Evolutionary conservation across 2,329 filamentous ascomycete genomes (phyloP).

Genomic region (Ceratocystis harringtonii): DNA sequence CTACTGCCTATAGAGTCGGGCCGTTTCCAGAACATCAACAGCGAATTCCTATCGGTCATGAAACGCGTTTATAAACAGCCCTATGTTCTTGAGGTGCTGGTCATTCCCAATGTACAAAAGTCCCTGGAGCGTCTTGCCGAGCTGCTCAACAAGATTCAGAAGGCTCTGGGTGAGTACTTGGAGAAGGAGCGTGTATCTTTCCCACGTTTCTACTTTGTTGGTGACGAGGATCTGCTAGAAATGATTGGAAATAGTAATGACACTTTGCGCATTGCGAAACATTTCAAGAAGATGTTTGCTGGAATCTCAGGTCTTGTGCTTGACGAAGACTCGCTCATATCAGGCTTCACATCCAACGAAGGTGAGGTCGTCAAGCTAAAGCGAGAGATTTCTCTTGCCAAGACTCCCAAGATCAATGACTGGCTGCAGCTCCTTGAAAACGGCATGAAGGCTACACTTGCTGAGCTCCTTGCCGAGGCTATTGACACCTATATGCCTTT

Average conservation of each 20-base stretch:
- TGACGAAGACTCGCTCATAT: conserved; percentile 78
- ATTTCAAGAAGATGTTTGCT: conserved; percentile 99
- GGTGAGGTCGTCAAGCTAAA: conserved; percentile 77
- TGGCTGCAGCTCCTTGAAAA: conserved; percentile 89
- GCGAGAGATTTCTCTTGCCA: conserved; percentile 79
- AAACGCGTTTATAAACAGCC: conserved; percentile 98
- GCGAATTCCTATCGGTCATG: conserved; percentile 97
- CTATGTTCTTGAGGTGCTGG: conserved; percentile 87
- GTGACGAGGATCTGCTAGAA: conserved; percentile 92
- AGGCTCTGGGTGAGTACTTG: conserved; percentile 93
- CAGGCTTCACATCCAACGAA: conserved; percentile 89
- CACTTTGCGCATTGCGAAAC: conserved; percentile 87
- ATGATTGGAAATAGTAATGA: conserved; percentile 99
- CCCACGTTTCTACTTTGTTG: conserved; percentile 97
- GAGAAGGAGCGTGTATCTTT: conserved; percentile 96
- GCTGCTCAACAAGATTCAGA: conserved; percentile 96
- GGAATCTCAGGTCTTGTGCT: conserved; percentile 81
- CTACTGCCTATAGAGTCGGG: conserved; percentile 90
- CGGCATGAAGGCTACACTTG: conserved; percentile 88
- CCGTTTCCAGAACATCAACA: conserved; percentile 98
- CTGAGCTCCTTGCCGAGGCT: conserved; percentile 77
- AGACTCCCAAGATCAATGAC: conserved; percentile 94
- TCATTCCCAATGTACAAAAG: conserved; percentile 90
- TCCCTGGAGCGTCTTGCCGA: conserved; percentile 93
- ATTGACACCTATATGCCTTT: conserved; percentile 68